A percentile compares a stretch with the other conserved stretches of the same genome.
phyloP scores from a whole-genome alignment of 2,329 filamentous ascomycete species.

The Pseudocercospora musae region DNA sequence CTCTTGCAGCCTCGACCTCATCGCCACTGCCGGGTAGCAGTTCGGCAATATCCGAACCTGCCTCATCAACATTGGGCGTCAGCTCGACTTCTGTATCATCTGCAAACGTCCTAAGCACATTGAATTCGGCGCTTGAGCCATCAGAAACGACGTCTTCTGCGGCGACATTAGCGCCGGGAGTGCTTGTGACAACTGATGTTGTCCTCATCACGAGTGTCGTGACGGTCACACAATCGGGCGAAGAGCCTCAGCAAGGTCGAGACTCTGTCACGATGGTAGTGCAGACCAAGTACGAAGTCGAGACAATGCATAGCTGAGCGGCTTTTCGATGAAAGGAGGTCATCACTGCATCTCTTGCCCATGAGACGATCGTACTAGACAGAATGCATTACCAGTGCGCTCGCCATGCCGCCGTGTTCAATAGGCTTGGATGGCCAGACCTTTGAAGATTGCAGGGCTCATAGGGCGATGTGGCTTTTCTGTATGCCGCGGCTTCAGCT shows the following conservation, averaged over 20 bases:
- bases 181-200: background rate
- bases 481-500: background rate
- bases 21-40: background rate
- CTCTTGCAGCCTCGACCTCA: background rate
- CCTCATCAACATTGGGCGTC: background rate
- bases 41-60: background rate
- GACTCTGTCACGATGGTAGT: background rate
- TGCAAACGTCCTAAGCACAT: background rate
- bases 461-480: background rate
- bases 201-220: constrained; percentile 2
- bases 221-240: background rate
- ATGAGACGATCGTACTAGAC: background rate
- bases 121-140: background rate
- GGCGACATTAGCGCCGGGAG: background rate
- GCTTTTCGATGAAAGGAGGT: background rate
- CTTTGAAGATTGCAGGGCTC: background rate
- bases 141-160: background rate
- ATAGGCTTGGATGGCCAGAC: background rate
- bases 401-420: background rate
- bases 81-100: background rate
- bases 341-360: background rate
- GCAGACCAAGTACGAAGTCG: background rate
- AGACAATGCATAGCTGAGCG: background rate
- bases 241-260: background rate
- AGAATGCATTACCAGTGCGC: background rate